These are phyloP conservation scores for Diaporthe aspalathi DNA, from an alignment of 2,329 filamentous ascomycete genomes.

Conservation along the genomic window DNA sequence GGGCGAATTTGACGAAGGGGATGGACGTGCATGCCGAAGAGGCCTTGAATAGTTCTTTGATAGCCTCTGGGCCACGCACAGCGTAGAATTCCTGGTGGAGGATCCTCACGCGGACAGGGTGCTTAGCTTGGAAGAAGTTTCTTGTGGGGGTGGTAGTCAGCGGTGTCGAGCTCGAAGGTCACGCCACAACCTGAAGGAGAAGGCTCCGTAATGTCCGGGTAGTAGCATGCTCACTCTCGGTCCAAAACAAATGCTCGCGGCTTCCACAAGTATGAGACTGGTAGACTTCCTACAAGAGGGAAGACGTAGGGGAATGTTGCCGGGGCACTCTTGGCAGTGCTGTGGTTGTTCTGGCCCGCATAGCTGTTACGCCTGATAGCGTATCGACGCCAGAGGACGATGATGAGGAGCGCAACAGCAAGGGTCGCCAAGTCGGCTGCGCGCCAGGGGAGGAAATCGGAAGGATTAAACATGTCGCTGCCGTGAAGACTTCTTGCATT, in stretches of 20 bases:
- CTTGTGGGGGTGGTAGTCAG: not conserved
- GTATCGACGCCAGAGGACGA: not conserved
- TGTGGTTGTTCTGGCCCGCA: not conserved
- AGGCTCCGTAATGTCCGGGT: no score
- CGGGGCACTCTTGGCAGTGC: not conserved
- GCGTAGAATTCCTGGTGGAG: not conserved
- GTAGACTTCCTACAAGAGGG: not conserved
- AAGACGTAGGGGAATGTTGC: not conserved
- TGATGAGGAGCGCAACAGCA: not conserved
- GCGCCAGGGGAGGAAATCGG: not conserved
- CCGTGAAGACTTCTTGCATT: no score
- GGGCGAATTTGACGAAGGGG: slow-evolving; percentile 15
- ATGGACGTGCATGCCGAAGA: not conserved
- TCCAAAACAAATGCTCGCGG: not conserved
- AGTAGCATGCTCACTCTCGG: not conserved
- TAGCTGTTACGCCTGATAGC: not conserved
- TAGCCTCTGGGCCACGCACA: not conserved
- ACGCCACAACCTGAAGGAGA: no score
- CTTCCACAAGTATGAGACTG: not conserved
- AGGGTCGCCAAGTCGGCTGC: not conserved
- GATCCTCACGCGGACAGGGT: not conserved
- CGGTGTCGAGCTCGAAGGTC: no score
- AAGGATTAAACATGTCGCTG: no score
- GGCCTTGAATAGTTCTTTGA: not conserved
- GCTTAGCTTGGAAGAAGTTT: not conserved